These are phyloP conservation scores for Rickenella mellea DNA, from an alignment of 768 basidiomycete species.

Conservation along the genomic window DNA sequence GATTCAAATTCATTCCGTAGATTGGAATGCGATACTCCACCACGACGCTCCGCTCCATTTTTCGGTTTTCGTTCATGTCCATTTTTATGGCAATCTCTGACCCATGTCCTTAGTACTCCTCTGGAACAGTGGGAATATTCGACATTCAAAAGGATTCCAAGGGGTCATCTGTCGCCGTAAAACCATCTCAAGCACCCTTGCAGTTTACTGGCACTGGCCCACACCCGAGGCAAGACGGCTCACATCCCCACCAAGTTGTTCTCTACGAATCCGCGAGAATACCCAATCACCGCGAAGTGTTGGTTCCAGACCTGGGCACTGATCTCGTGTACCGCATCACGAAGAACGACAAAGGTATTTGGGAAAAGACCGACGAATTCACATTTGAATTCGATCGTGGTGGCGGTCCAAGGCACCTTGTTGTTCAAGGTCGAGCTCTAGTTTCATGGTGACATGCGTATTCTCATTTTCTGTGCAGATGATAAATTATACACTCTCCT, in stretches of 20 bases:
- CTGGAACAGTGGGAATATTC: not conserved
- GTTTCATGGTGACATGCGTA: not conserved
- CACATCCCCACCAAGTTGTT: conserved; percentile 73
- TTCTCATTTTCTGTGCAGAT: conserved; percentile 26
- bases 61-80: too few species aligned
- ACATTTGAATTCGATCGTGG: conserved; percentile 34
- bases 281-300: conserved; percentile 40
- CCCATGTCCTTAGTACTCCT: not conserved
- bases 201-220: conserved; percentile 52
- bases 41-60: too few species aligned
- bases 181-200: conserved; percentile 11
- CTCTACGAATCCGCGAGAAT: conserved; percentile 20
- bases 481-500: conserved; percentile 55
- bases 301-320: conserved; percentile 69
- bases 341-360: conserved; percentile 31
- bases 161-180: conserved; percentile 7
- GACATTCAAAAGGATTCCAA: conserved; percentile 3
- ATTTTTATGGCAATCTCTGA: too few species aligned
- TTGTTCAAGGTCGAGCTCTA: conserved; percentile 41
- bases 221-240: conserved; percentile 50
- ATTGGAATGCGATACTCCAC: too few species aligned
- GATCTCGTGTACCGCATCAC: conserved; percentile 56
- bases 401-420: conserved; percentile 64
- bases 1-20: too few species aligned
- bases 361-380: conserved; percentile 42